Evolutionary conservation across 495 filamentous ascomycete species (phyloP).

Genomic region (Neurospora sp.): DNA sequence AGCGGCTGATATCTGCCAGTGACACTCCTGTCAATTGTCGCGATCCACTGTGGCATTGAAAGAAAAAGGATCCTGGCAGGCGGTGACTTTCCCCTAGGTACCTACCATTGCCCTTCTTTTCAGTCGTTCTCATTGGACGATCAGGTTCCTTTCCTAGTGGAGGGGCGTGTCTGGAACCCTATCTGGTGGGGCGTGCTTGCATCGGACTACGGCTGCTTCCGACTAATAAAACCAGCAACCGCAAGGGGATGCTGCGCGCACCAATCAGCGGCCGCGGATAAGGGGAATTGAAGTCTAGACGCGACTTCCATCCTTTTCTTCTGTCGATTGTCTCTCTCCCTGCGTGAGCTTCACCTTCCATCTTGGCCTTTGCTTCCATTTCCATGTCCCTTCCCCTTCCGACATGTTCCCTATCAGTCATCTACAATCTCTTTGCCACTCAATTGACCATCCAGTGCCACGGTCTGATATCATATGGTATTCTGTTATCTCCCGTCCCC

Average conservation of each 20-base stretch:
- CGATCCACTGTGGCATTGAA: neutral
- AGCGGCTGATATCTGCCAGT: conserved; percentile 10
- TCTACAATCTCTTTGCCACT: neutral
- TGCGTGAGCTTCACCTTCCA: neutral
- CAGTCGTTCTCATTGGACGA: no score
- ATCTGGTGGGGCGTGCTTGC: conserved; percentile 3
- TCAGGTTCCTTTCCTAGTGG: neutral
- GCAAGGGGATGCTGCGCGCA: neutral
- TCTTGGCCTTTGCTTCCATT: neutral
- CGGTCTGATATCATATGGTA: neutral
- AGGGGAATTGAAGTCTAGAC: neutral
- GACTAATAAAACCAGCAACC: neutral
- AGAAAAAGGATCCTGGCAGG: neutral
- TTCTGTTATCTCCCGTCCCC: neutral
- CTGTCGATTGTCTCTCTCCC: neutral
- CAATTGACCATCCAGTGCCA: neutral
- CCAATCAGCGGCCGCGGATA: conserved; percentile 7
- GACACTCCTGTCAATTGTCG: neutral
- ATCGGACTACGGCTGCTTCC: conserved; percentile 7
- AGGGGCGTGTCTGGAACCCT: conserved; percentile 1
- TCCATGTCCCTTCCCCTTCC: neutral
- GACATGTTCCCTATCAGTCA: neutral
- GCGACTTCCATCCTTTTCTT: neutral
- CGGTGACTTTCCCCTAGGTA: neutral
- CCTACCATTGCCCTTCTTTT: no score